Evolutionary conservation across 345 rosid species (phyloP), one percentile per base, ranked within the genome.

Genomic region (Durio zibethinus): DNA sequence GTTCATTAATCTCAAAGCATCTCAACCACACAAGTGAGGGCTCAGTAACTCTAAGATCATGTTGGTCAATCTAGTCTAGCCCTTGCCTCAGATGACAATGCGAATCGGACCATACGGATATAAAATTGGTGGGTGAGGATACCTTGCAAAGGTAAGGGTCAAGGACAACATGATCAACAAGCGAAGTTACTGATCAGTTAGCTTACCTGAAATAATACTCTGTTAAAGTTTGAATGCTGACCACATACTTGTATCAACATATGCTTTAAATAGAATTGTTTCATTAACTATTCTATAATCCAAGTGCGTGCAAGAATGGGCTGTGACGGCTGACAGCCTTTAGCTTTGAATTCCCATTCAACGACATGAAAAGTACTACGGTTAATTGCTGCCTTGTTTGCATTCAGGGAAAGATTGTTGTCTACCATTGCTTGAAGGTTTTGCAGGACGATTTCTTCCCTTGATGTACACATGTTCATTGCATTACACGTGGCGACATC

Each of bases 301-400:
- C 48, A 10, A 43, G 48, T 43, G 48, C 48, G 38, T 35, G 38
- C n/a, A 35, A 6, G 5, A 4, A 12, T 21, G 29, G 61, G 61
- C 61, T 56, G 25, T 9, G 57, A 21, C 27, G 47, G 45, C 11
- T 5, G 23, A 2, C 9, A 38, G 71, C 48, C 71, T 47, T 65
- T 33, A 18, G 27, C 12, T 65, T 65, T 33, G 10, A 10, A 33
- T 56, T 8, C 61, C 29, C 12, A 21, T 9, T n/a, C 8, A 6
- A 8, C 0, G 1, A 21, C 4, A 91, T 91, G 38, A 35, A 35
- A 10, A 53, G 23, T 52, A 16, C 56, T 18, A 52, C 18, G 2
- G 21, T 45, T 45, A 45, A 45, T 12, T 6, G 43, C 20, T 11
- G 65, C n/a, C 31, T 61, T 4, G 40, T 5, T 31, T 12, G 66